Evolutionary conservation across 1,139 yeast genomes (phyloP).

Genomic region (Yamadazyma sp.): DNA sequence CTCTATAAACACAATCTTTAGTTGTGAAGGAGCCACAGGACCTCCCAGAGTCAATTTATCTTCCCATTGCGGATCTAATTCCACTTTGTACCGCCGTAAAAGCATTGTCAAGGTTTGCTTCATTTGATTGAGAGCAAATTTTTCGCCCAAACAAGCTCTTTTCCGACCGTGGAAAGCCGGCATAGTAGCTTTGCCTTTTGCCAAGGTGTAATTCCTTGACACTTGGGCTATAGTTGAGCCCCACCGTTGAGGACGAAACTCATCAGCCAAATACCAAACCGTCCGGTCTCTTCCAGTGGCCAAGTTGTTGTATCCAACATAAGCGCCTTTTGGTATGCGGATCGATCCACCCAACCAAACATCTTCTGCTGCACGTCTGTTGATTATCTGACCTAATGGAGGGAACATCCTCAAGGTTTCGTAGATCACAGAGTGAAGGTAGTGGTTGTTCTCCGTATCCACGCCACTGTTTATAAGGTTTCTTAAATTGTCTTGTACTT

Average conservation of each 20-base stretch:
- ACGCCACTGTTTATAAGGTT: background rate
- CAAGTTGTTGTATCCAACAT: conserved; percentile 59
- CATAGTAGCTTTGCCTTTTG: conserved; percentile 46
- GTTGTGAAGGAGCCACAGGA: conserved; percentile 24
- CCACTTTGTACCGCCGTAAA: conserved; percentile 33
- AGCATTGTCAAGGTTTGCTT: conserved; percentile 39
- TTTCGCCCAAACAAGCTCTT: conserved; percentile 64
- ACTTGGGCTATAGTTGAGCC: conserved; percentile 41
- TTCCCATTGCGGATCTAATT: conserved; percentile 45
- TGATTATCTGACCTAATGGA: conserved; percentile 59
- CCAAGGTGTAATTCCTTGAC: conserved; percentile 33
- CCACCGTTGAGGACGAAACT: conserved; percentile 60
- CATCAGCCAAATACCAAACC: conserved; percentile 50
- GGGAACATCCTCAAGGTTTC: conserved; percentile 58
- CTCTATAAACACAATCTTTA: conserved; percentile 17
- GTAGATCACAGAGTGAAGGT: conserved; percentile 35
- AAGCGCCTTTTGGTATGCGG: conserved; percentile 51
- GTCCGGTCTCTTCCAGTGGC: conserved; percentile 52
- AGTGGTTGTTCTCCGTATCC: conserved; percentile 14
- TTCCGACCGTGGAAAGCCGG: conserved; percentile 64
- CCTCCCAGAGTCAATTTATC: conserved; percentile 51
- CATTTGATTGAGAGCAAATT: conserved; percentile 51
- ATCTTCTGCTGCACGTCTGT: conserved; percentile 42
- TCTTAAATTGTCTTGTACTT: conserved; percentile 37
- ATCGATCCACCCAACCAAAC: conserved; percentile 42